Evolutionary conservation across 371 early-diverging fungal genomes (phyloP).

Genomic region (Mortierella sp.): DNA sequence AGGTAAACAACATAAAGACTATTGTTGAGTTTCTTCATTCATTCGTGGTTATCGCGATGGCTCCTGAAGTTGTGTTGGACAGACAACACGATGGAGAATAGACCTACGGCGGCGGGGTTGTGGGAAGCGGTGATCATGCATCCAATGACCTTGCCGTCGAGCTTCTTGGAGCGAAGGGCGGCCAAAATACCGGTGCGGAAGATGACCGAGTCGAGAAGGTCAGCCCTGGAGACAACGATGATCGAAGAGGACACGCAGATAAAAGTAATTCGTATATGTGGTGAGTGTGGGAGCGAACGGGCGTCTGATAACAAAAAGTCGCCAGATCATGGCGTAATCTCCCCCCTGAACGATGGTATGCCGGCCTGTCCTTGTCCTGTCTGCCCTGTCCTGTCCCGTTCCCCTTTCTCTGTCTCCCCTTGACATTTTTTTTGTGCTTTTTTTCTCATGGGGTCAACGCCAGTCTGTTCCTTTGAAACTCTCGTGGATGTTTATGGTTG

Average conservation of each 20-base stretch:
- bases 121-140: slow-evolving; percentile 99
- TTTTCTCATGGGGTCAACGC: neutral
- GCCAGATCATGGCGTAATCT: slow-evolving; percentile 1
- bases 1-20: neutral
- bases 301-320: neutral
- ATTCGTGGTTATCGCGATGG: neutral
- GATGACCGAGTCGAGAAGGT: slow-evolving; percentile 91
- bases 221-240: slow-evolving; percentile 68
- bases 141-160: slow-evolving; percentile 93
- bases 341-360: slow-evolving; percentile 1
- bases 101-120: slow-evolving; percentile 90
- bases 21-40: neutral
- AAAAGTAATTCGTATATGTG: neutral
- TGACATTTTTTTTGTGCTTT: neutral
- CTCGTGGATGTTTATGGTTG: neutral
- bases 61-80: neutral
- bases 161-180: slow-evolving; percentile 89
- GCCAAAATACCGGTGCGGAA: slow-evolving; percentile 97
- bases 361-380: neutral
- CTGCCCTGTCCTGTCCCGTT: neutral
- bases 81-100: neutral
- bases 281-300: neutral
- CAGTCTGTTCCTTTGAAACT: neutral
- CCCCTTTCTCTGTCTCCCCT: neutral
- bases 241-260: neutral